Evolutionary conservation across 176 grass and related monocot species (phyloP), one percentile per base, ranked within the genome.

Genomic region (Cenchrus purpureus): DNA sequence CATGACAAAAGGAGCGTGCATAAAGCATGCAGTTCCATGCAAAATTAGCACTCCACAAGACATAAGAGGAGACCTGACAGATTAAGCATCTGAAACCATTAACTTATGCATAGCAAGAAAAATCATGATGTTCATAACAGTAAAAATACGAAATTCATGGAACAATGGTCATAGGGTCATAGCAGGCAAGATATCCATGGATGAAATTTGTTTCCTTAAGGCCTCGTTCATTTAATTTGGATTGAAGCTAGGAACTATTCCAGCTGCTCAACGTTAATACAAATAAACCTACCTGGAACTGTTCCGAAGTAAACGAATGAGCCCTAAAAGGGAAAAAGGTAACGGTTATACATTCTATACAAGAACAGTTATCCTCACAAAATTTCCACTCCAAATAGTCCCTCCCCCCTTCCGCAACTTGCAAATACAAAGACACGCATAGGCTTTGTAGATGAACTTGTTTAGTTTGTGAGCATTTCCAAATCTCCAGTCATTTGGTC

Each of bases 271-370:
- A 25, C 25, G 25, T 25, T 25, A 25, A 25, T 25, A 25, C 25
- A 25, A 25, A 25, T 25, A 25, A 25, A 25, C 25, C 25, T 25
- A 25, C 25, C 25, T 0, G 25, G 25, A 25, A 25, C 25, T 25
- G 25, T 25, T 25, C 25, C 25, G 25, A 25, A 25, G 25, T 25
- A 25, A 25, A 25, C 25, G 25, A 25, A 25, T 25, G 25, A 25
- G 25, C 25, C 37, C 37, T 40, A 4, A 40, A 40, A 40, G 44
- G 10, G 2, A 11, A 31, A 72, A 31, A 61, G 3, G 16, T 57
- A 32, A 71, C 8, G 6, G 79, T 56, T 7, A 64, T 22, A 55
- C 46, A 75, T 74, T 55, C 79, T 73, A 65, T 29, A 91, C 28
- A 78, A 42, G 11, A 25, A 48, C 42, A 64, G 13, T 11, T 7